Evolutionary conservation across 2,329 filamentous ascomycete species (phyloP).

Genomic region (Coniochaeta sp.): DNA sequence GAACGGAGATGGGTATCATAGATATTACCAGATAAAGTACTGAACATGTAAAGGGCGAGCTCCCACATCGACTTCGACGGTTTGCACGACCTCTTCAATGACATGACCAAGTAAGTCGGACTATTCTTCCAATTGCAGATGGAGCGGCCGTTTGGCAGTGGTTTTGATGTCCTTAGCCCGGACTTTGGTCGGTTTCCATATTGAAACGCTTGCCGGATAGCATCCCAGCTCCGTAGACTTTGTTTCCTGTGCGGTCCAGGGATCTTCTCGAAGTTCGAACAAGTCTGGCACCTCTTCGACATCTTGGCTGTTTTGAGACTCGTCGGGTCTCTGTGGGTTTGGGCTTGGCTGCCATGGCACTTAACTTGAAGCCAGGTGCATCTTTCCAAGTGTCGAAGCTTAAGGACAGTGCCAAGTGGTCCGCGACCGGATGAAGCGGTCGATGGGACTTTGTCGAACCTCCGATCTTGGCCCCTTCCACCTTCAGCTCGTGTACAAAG

Average conservation of each 20-base stretch:
- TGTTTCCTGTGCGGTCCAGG: not conserved
- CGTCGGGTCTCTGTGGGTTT: conserved; percentile 7
- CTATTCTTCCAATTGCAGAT: not conserved
- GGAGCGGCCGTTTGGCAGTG: not conserved
- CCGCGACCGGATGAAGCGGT: not conserved
- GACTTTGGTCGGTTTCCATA: not conserved
- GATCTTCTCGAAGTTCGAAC: conserved; percentile 2
- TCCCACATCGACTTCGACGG: not conserved
- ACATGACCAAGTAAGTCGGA: not conserved
- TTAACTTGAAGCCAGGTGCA: not conserved
- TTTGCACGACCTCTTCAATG: not conserved
- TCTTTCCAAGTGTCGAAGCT: not conserved
- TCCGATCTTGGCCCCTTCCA: not conserved
- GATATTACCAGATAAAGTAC: no score
- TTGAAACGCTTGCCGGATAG: conserved; percentile 1
- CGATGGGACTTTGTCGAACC: not conserved
- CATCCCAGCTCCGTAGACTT: not conserved
- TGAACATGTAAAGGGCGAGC: no score
- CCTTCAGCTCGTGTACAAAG: not conserved
- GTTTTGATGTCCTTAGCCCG: not conserved
- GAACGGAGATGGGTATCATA: no score
- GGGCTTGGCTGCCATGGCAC: not conserved
- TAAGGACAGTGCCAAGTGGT: not conserved
- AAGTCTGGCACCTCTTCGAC: conserved; percentile 6
- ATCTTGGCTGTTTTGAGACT: conserved; percentile 10